Evolutionary conservation across 345 rosid species (phyloP), one percentile per base, ranked within the genome.

Genomic region (Gossypium stocksii): DNA sequence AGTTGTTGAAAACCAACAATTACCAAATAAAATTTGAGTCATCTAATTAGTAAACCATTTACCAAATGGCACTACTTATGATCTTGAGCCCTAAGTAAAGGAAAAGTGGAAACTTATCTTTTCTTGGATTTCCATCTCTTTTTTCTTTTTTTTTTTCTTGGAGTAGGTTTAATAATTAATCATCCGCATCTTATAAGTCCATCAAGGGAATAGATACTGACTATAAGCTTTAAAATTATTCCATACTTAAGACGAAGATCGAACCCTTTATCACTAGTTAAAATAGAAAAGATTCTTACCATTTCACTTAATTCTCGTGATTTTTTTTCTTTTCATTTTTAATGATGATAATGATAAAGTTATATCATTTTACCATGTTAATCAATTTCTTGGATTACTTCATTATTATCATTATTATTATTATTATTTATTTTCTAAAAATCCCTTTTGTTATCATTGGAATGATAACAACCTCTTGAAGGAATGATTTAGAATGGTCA

Each of bases 1-100:
- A 76, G 80, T 81, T 9, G 86, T 80, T 85, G 88, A 66, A 77
- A 79, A 82, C 78, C 79, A 84, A 17, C 57, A 52, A 3, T 77
- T 66, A 70, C 83, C 88, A 34, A 71, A 71, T 17, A 19, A 56
- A 56, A 14, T 74, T 63, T 27, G 59, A 16, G 44, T 45, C 57
- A 52, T 51, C 48, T 5, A 52, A 52, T 62, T 43, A 23, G 17
- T 10, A 72, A 58, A 13, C 66, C 75, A 44, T 72, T 58, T 58
- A 72, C 66, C 75, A 72, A 72, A 72, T 44, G 7, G 41, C 66
- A 41, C 66, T 45, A 70, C 22, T 9, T 4, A 11, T 6, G 52
- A 38, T 44, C 53, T 71, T 56, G 52, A 41, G 48, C 19, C 25
- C 74, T 71, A 58, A 72, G 66, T 45, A 59, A 58, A 57, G 53